Base-by-base conservation (phyloP, 1,139 yeast genomes). In the Debaryomyces psychrophilus region DNA sequence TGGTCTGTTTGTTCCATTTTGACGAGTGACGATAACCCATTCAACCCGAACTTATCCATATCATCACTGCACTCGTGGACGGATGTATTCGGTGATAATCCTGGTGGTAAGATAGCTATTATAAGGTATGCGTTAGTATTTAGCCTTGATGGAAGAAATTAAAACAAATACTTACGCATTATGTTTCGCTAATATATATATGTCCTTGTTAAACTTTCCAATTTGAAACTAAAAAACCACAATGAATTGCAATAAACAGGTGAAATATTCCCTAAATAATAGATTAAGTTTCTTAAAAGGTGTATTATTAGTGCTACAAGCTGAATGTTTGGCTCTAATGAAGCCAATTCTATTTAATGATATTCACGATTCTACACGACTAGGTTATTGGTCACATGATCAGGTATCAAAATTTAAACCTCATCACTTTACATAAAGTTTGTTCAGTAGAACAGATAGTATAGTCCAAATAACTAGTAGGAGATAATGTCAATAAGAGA, bases 21-120 rank as follows among this genome's bases (percentile, higher is more conserved):
- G 40, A 89, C 76, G 9, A 92, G 76, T 8, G 88, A 80, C 20
- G 82, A 62, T 42, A 93, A 70, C 0, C 95, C 96, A 51, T 79
- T 77, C 55, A 92, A 69, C 5, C 98, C 97, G 65, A 79, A 92
- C 61, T 74, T 81, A 44, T 78, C 81, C 73, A 82, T 66, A n/a
- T 64, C 71, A 43, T 57, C 52, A 29, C 43, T 48, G 27, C 47
- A 27, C 35, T 38, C 54, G 37, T 39, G 51, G 33, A 44, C 41
- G 15, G 46, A 42, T 41, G 50, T 49, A 44, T 53, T 49, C 37
- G 60, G 48, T 4, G 65, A 46, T 46, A 67, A 55, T 33, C 71
- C 71, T 34, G 71, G 71, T n/a, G 71, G 71, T 45, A 64, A 55
- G 39, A 65, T 60, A 33, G 64, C 64, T 59, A 41, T 8, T n/a